These are phyloP conservation scores for Lippia alba DNA, from an alignment of 305 asterid species.

Conservation along the genomic window DNA sequence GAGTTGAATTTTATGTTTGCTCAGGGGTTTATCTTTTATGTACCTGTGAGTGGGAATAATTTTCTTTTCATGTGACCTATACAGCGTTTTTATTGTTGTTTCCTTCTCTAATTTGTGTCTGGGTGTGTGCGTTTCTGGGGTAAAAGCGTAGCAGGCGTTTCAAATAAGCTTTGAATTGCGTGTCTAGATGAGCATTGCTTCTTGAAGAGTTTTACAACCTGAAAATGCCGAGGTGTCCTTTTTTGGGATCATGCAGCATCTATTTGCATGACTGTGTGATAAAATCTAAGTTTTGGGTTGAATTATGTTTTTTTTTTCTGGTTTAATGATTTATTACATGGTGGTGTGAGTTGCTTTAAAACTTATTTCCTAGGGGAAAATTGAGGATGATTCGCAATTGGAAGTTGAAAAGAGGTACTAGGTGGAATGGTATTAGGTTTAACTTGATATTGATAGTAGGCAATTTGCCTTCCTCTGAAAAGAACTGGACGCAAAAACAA, in stretches of 20 bases:
- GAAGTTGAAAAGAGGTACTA: constrained; percentile 6
- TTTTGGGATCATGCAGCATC: not conserved
- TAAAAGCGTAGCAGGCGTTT: not conserved
- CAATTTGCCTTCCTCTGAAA: constrained; percentile 17
- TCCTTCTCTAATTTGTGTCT: constrained; percentile 1
- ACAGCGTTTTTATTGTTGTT: not conserved
- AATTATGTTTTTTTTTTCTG: constrained; percentile 1
- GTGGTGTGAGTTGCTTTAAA: not conserved
- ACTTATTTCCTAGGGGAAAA: too few relatives aligned
- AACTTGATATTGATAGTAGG: constrained; percentile 1
- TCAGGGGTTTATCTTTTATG: constrained; percentile 21
- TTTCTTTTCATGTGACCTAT: not conserved
- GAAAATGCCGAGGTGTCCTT: not conserved
- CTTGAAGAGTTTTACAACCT: not conserved
- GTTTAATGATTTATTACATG: not conserved
- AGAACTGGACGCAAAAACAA: not conserved
- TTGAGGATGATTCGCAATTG: not conserved
- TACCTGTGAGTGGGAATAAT: constrained; percentile 17
- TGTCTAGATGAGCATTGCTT: not conserved
- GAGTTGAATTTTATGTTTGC: constrained; percentile 17
- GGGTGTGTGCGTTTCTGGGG: not conserved
- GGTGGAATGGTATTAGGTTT: constrained; percentile 12
- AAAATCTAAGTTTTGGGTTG: not conserved
- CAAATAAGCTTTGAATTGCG: not conserved
- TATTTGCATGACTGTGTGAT: not conserved